A percentile compares a stretch with the other conserved stretches of the same genome.
These are phyloP conservation scores for Cystofilobasidium macerans DNA, from an alignment of 768 basidiomycete species.

Conservation along the genomic window DNA sequence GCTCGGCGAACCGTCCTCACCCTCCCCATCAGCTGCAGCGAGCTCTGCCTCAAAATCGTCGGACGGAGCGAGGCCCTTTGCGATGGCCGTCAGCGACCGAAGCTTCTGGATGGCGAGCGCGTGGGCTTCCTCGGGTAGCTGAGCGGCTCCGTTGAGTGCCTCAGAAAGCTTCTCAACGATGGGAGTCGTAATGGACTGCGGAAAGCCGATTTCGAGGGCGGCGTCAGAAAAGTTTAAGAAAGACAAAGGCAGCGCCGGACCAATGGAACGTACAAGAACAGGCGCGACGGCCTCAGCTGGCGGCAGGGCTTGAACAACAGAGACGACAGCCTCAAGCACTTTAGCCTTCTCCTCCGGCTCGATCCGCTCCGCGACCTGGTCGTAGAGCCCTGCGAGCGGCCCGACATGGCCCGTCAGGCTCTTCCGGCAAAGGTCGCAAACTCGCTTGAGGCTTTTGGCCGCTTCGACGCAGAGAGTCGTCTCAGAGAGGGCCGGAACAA, in stretches of 20 bases:
- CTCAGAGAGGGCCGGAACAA: slow-evolving; percentile 46
- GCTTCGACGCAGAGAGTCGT: slow-evolving; percentile 45
- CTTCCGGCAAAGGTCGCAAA: slow-evolving; percentile 82
- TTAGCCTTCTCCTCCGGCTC: slow-evolving; percentile 63
- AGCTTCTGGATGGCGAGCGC: slow-evolving; percentile 57
- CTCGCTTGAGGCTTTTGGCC: slow-evolving; percentile 67
- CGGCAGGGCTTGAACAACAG: slow-evolving; percentile 81
- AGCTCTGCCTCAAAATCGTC: slow-evolving; percentile 45
- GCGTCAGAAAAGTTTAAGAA: not conserved
- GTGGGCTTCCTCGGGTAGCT: slow-evolving; percentile 57
- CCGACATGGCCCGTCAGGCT: slow-evolving; percentile 71
- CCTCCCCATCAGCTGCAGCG: slow-evolving; percentile 48
- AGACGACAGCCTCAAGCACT: slow-evolving; percentile 81
- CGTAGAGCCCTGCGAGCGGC: slow-evolving; percentile 74
- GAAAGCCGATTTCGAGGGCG: slow-evolving; percentile 9
- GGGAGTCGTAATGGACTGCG: slow-evolving; percentile 19
- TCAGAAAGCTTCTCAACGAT: slow-evolving; percentile 18
- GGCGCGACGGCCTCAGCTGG: slow-evolving; percentile 66
- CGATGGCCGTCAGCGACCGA: slow-evolving; percentile 70
- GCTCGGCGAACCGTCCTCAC: too few species aligned
- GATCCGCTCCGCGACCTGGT: slow-evolving; percentile 54
- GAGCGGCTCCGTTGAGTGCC: not conserved
- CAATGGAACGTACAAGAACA: slow-evolving; percentile 47
- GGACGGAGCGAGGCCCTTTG: slow-evolving; percentile 71
- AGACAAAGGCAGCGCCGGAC: not conserved